A percentile compares a stretch with the other conserved stretches of the same genome.
Evolutionary conservation across 2,329 filamentous ascomycete species (phyloP).

Genomic region (Trichoderma sp.): DNA sequence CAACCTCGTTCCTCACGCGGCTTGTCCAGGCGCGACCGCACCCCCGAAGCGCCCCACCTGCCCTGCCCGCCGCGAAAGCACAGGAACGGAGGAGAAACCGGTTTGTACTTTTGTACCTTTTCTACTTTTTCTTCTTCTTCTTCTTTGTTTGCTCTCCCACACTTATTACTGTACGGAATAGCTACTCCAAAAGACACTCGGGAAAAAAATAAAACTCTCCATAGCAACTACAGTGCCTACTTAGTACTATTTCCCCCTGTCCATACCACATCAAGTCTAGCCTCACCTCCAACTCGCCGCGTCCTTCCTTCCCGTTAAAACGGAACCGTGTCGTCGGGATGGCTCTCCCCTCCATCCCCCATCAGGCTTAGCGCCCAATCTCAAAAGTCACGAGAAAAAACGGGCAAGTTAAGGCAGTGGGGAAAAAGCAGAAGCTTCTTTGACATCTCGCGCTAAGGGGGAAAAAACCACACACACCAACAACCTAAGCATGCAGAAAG

Average conservation of each 20-base stretch:
- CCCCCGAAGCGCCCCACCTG: neutral
- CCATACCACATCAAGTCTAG: neutral
- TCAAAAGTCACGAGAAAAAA: neutral
- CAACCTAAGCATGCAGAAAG: neutral
- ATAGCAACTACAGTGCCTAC: no score
- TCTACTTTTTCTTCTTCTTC: neutral
- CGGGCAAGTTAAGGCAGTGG: neutral
- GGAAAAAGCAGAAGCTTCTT: neutral
- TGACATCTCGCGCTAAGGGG: neutral
- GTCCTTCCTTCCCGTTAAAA: conserved; percentile 19
- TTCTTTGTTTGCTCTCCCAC: neutral
- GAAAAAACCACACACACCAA: neutral
- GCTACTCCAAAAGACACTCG: neutral
- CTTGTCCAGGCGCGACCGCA: neutral
- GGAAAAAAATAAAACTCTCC: neutral
- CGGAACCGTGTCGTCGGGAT: conserved; percentile 19
- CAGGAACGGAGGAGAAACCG: neutral
- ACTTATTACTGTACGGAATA: neutral
- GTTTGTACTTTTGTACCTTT: neutral
- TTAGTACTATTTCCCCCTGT: neutral
- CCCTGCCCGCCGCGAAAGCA: neutral
- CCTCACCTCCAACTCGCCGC: conserved; percentile 16
- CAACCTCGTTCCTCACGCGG: neutral
- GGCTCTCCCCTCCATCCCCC: neutral
- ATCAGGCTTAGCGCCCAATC: neutral